Percentiles rank a stretch among this genome's conserved stretches.
Evolutionary conservation across 116 monocot species (phyloP).

Genomic region (Cymodocea nodosa): DNA sequence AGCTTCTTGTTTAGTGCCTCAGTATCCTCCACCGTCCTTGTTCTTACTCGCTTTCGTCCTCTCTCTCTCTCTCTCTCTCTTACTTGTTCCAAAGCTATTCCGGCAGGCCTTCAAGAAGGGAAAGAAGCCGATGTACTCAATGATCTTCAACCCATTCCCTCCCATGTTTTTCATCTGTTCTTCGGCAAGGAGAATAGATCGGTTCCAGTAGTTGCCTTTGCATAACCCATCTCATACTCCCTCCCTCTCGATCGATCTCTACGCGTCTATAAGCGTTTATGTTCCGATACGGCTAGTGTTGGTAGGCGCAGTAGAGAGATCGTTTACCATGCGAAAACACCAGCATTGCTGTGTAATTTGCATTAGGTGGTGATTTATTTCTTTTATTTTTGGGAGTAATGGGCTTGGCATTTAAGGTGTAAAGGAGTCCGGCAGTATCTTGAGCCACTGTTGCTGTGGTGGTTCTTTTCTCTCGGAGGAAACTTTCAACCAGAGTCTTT

Average conservation of each 20-base stretch:
- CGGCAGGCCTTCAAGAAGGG: not conserved
- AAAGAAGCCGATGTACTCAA: not conserved
- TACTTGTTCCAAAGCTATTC: not conserved
- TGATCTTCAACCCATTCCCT: not conserved
- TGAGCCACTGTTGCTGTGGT: not conserved
- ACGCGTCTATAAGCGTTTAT: not conserved
- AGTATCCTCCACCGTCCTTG: slow-evolving; percentile 1
- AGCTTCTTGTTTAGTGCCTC: slow-evolving; percentile 18
- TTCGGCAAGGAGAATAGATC: not conserved
- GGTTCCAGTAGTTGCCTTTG: too few relatives aligned
- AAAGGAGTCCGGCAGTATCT: not conserved
- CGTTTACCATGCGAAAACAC: not conserved
- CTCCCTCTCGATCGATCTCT: not conserved
- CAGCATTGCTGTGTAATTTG: not conserved
- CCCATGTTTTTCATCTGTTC: not conserved
- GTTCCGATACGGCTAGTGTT: not conserved
- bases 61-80: not conserved
- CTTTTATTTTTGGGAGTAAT: not conserved
- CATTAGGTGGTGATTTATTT: not conserved
- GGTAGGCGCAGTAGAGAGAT: not conserved
- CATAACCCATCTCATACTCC: not conserved
- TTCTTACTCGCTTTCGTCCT: slow-evolving; percentile 4
- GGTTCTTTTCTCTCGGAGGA: not conserved
- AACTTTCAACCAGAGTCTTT: not conserved
- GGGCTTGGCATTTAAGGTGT: not conserved